Evolutionary conservation across 2,329 filamentous ascomycete genomes (phyloP), one percentile per base, ranked within the genome.

Genomic region (Basipetospora chlamydospora): DNA sequence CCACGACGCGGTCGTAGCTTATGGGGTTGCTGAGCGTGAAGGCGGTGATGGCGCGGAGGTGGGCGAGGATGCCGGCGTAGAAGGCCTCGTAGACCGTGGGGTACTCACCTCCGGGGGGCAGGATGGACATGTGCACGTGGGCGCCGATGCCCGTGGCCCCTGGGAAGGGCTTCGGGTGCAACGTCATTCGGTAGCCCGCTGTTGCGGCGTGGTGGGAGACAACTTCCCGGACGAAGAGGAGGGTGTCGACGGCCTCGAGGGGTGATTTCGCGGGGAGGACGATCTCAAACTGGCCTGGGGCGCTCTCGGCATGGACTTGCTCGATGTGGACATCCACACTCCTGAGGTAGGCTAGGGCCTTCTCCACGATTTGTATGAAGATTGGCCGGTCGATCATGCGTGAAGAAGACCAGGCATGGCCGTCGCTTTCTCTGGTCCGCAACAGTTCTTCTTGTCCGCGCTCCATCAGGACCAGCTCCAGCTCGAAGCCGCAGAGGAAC

Each of bases 281-380:
- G 38, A 92, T 70, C 53, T 88, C 82, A 53, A 81, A 90, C 51
- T 90, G 83, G 1, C 81, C 80, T 0, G 69, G 65, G 1, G 77
- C 73, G 28, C 71, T 74, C 52, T 90, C 83, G 0, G 83, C 63
- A 46, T 92, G 84, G 47, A 85, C 70, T 54, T 83, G 73, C 42
- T 85, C 73, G 7, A 86, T 58, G 20, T 70, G 56, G 35, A 90
- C 79, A 21, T 70, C 77, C 10, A 75, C 69, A 0, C 59, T 55
- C 2, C 66, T 65, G 1, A 92, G 66, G 2, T 60, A 59, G 1
- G 67, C 61, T 4, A 76, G 65, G 16, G 87, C 80, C 33, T 80
- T 72, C 26, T 77, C 72, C 3, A 86, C 58, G 12, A 82, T 64
- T 1, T 67, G 61, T 0, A 70, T 54, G 22, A 77, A 51, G 13